Evolutionary conservation across 176 grass and related monocot genomes (phyloP).

Genomic region (Oryza australiensis): DNA sequence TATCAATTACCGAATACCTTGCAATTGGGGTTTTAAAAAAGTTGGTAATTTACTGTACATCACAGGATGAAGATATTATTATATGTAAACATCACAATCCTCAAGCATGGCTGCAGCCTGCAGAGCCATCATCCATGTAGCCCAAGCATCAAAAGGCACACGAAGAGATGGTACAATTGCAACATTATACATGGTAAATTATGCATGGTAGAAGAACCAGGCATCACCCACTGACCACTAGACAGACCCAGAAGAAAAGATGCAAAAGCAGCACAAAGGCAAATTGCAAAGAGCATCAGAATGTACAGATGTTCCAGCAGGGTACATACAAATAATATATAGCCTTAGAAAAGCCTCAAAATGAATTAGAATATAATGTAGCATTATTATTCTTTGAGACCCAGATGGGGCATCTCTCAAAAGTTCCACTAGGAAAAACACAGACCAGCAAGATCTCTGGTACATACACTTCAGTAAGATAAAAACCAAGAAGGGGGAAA

Average conservation of each 20-base stretch:
- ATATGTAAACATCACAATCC: not conserved
- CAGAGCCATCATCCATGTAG: not conserved
- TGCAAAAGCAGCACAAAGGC: not conserved
- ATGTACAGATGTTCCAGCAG: constrained; percentile 36
- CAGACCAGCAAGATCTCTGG: constrained; percentile 58
- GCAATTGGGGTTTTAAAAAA: not conserved
- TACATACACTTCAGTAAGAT: constrained; percentile 70
- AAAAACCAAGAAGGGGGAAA: constrained; percentile 22
- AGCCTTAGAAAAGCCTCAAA: constrained; percentile 7
- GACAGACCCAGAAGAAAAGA: constrained; percentile 23
- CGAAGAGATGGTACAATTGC: not conserved
- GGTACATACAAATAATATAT: not conserved
- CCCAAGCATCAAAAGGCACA: not conserved
- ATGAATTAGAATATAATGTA: constrained; percentile 63
- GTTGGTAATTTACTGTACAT: not conserved
- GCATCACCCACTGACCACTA: constrained; percentile 10
- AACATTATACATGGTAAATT: not conserved
- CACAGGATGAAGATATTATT: not conserved
- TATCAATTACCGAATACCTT: not conserved
- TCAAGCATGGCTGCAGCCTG: not conserved
- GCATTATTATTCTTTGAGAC: constrained; percentile 51
- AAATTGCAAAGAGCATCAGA: constrained; percentile 44
- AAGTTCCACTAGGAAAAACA: constrained; percentile 64
- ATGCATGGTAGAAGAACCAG: constrained; percentile 18
- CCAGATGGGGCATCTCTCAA: constrained; percentile 44